Evolutionary conservation across 345 rosid species (phyloP), one percentile per base, ranked within the genome.

Genomic region (Brassica cretica): DNA sequence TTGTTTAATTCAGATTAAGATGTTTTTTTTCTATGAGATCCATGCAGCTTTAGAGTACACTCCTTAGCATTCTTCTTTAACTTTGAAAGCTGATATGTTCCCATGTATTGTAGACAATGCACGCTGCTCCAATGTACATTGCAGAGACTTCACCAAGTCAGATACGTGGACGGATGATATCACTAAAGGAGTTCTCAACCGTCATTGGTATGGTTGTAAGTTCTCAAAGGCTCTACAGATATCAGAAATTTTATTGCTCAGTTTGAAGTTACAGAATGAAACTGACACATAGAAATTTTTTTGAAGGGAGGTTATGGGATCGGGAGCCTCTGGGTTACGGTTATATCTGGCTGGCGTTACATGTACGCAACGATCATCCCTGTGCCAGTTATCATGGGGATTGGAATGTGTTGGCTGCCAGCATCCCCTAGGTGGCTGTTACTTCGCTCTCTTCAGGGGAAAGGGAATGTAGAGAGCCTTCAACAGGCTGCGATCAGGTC

Each of bases 191-290:
- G 83, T 95, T 88, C 82, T 90, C 91, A 39, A 95, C 94, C 61
- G 99, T 95, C 76, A 88, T 95, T 61, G 99, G 99, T 84, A 95
- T 93, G 98, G 96, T 95, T 78, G 99, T 95, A 89, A 95, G 99
- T 90, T 79, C 85, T 74, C 75, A 27, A 70, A 74, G 11, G 11
- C 58, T 76, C 10, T 75, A 4, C 18, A 30, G 32, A 53, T 63
- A 63, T 63, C 27, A 21, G 21, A 68, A 68, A 29, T 27, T 27
- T 66, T 32, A 21, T 33, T 56, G 41, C 62, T 60, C 41, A 53
- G 11, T 27, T 61, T 33, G 6, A 35, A 78, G 32, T 60, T 60
- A 60, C 32, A 21, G 39, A 61, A 33, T 46, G 53, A 1, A n/a
- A 46, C 15, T 75, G 76, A 80, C 67, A 60, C 58, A 21, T 1